Base-by-base conservation (phyloP, 2,329 filamentous ascomycete species). In the Ceratocystiopsis sp. region DNA sequence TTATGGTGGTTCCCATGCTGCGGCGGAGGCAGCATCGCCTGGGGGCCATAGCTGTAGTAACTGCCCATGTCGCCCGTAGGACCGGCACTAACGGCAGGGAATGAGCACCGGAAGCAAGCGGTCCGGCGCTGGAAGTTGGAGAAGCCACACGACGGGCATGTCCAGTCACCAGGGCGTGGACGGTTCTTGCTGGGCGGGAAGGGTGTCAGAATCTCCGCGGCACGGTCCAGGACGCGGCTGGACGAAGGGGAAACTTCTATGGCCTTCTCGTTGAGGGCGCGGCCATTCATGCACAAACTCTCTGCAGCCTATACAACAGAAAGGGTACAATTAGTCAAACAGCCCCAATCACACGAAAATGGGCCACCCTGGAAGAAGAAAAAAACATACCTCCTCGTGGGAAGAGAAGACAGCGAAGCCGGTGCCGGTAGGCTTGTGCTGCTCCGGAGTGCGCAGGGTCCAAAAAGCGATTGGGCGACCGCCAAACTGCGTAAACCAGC, bases 121-220 rank as follows among this genome's bases (percentile, higher is more conserved):
- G 91, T 96, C 53, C 91, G 84, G 55, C 91, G 84, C 65, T 98
- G 91, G 69, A 98, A 98, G 71, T 98, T 98, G 55, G 86, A 95
- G 67, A 98, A 98, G 48, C 91, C 91, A 57, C 91, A 98, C 42
- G 87, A 95, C 38, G 91, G 91, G 68, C 91, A 98, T 47, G 89
- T 96, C 91, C 91, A 98, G 63, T 98, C 91, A 60, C 91, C 91
- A 35, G 91, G 91, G 45, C 91, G 82, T 48, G 91, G 91, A 37
- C 91, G 80, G 64, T 98, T 98, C 73, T 98, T 98, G 65, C 87
- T 95, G 1, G 91, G 91, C 42, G 91, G 91, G 69, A 98, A 98
- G 0, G 91, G 87, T 1, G 89, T 95, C 43, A 98, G 73, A 50
- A 98, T 95, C 53, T 95, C 91, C 46, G 87, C 84, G 44, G 91